Base-by-base conservation (phyloP, 2,329 filamentous ascomycete species). In the Curvularia hawaiiensis region DNA sequence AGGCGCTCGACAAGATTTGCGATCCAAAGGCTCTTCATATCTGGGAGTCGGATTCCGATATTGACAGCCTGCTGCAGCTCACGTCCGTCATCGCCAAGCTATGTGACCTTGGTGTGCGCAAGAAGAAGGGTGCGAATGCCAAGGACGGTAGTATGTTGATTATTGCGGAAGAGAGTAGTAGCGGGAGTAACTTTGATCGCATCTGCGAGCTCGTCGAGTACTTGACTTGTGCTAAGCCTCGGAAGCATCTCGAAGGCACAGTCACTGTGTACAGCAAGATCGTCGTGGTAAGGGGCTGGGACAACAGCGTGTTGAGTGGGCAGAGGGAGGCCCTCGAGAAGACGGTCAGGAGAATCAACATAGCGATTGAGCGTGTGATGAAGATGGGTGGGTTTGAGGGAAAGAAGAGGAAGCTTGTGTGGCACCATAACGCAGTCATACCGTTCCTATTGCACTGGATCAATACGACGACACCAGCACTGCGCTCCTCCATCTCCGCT, bases 381-480 rank as follows among this genome's bases (percentile, higher is more conserved):
- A 56, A 63, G 16, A 54, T 60, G 45, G 56, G 63, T 16, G 57
- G 38, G 4, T 61, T 62, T 20, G 14, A 39, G 10, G 44, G 52
- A 18, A 33, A 56, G 39, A 49, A 59, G 38, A 63, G 59, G 16
- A 69, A 67, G 31, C 54, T 75, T 5, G 58, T 73, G 12, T 76
- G 73, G 73, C 73, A 76, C 44, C 71, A 76, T n/a, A 69, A 71
- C 6, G 59, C 72, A 5, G 60, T 69, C 2, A 30, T 76, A 16
- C 64, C 63, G 7, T 69, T 71, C 44, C 57, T 76, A 5, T 56
- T 70, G 3, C 45, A 64, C 24, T 75, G 65, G 60, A 71, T 76
- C 57, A 67, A 70, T 57, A 59, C 51, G 18, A 75, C 73, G 0
- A 66, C 60, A 9, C 45, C 67, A 2, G 40, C 56, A 2, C 45